Percentiles rank a stretch among this genome's conserved stretches.
phyloP scores from a whole-genome alignment of 495 filamentous ascomycete genomes.

The Alectoria sarmentosa region DNA sequence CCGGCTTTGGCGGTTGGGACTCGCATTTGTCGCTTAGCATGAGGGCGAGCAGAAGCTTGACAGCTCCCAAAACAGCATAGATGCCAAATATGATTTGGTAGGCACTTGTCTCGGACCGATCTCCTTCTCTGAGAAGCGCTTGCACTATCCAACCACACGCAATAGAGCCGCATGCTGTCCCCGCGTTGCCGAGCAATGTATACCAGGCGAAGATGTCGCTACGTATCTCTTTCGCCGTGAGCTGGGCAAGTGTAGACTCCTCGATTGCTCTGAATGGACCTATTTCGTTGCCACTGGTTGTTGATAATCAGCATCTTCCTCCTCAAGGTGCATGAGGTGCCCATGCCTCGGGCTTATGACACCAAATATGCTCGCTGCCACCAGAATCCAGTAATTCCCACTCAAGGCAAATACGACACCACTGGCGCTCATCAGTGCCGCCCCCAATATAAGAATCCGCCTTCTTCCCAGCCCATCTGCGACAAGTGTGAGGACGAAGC shows the following conservation, averaged over 20 bases:
- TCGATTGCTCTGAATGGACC: constrained; percentile 82
- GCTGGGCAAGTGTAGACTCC: constrained; percentile 70
- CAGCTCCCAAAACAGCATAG: constrained; percentile 58
- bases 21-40: constrained; percentile 56
- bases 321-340: neutral
- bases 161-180: constrained; percentile 58
- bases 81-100: constrained; percentile 64
- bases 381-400: constrained; percentile 66
- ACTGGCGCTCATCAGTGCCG: constrained; percentile 57
- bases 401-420: constrained; percentile 61
- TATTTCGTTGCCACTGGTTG: constrained; percentile 62
- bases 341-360: constrained; percentile 67
- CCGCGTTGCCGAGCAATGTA: constrained; percentile 56
- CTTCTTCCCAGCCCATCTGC: constrained; percentile 69
- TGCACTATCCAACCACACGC: constrained; percentile 59
- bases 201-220: constrained; percentile 83
- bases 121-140: constrained; percentile 38
- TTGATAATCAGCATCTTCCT: constrained; percentile 17
- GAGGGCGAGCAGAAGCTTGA: constrained; percentile 58
- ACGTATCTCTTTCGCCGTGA: constrained; percentile 52
- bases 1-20: constrained; percentile 23
- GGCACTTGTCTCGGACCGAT: constrained; percentile 50
- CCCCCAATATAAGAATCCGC: constrained; percentile 60
- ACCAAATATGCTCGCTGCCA: constrained; percentile 68
- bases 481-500: constrained; percentile 65